phyloP scores from a whole-genome alignment of 2,329 filamentous ascomycete genomes.

The Drechslerella coelobrocha region DNA sequence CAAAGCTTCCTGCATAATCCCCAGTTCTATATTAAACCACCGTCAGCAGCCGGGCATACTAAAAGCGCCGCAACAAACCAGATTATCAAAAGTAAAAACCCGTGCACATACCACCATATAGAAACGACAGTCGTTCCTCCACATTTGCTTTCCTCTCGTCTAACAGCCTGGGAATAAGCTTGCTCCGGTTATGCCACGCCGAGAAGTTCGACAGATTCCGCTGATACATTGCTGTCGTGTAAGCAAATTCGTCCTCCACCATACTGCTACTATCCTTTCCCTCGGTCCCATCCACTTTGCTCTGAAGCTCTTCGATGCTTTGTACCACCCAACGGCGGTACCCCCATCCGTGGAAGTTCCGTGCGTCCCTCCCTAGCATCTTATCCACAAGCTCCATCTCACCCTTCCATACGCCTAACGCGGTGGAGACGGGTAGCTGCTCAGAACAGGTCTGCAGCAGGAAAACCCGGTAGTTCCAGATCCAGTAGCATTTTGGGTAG shows the following conservation, averaged over 20 bases:
- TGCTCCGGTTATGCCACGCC: slow-evolving; percentile 90
- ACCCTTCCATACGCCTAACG: slow-evolving; percentile 77
- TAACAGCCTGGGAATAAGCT: slow-evolving; percentile 78
- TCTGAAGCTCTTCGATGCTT: slow-evolving; percentile 70
- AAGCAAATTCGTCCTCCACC: slow-evolving; percentile 81
- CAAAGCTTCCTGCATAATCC: slow-evolving; percentile 76
- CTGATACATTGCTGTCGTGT: slow-evolving; percentile 87
- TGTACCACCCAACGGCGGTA: slow-evolving; percentile 81
- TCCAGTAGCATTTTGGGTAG: slow-evolving; percentile 98
- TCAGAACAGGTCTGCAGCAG: slow-evolving; percentile 74
- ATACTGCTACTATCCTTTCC: slow-evolving; percentile 63
- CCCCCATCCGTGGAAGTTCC: slow-evolving; percentile 97
- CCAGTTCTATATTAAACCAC: slow-evolving; percentile 67
- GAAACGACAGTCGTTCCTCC: slow-evolving; percentile 69
- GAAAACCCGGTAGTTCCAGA: slow-evolving; percentile 96
- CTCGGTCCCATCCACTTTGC: slow-evolving; percentile 47
- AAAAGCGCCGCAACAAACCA: not conserved
- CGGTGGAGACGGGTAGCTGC: slow-evolving; percentile 65
- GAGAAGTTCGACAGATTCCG: slow-evolving; percentile 93
- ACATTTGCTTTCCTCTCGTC: slow-evolving; percentile 72
- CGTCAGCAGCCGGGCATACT: not conserved
- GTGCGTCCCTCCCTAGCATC: slow-evolving; percentile 83
- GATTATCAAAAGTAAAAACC: slow-evolving; percentile 3
- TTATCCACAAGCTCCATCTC: slow-evolving; percentile 83
- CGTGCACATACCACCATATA: slow-evolving; percentile 71